These are phyloP conservation scores for Aphanomyces astaci DNA, from an alignment of 352 stramenopile species.

Conservation along the genomic window DNA sequence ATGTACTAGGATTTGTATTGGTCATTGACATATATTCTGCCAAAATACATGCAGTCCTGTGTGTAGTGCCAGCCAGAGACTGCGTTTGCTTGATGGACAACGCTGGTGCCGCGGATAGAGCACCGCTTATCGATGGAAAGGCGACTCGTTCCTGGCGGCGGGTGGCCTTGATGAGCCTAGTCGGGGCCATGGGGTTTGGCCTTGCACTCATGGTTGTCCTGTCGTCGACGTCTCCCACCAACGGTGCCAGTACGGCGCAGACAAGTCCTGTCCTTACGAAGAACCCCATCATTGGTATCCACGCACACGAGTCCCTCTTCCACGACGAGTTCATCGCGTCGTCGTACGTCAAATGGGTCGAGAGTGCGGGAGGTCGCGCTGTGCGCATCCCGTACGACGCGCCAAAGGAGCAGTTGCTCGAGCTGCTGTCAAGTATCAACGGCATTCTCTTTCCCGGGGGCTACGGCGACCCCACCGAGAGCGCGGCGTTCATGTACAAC, in stretches of 20 bases:
- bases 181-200: neutral
- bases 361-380: constrained; percentile 58
- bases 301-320: constrained; percentile 3
- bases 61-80: no score
- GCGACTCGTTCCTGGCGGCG: neutral
- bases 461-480: constrained; percentile 44
- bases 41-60: no score
- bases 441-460: constrained; percentile 60
- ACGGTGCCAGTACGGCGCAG: neutral
- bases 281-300: constrained; percentile 21
- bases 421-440: constrained; percentile 58
- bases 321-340: constrained; percentile 67
- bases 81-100: neutral
- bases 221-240: neutral
- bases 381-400: constrained; percentile 68
- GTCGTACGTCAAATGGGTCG: constrained; percentile 78
- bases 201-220: neutral
- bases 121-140: neutral
- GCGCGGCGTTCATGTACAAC: constrained; percentile 43
- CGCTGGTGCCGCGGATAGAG: neutral
- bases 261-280: neutral
- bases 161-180: neutral
- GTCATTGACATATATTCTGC: no score
- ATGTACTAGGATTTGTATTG: no score
- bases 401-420: constrained; percentile 41